These are phyloP conservation scores for Exophiala phaeomuriformis DNA, from an alignment of 2,329 filamentous ascomycete genomes.

Conservation along the genomic window DNA sequence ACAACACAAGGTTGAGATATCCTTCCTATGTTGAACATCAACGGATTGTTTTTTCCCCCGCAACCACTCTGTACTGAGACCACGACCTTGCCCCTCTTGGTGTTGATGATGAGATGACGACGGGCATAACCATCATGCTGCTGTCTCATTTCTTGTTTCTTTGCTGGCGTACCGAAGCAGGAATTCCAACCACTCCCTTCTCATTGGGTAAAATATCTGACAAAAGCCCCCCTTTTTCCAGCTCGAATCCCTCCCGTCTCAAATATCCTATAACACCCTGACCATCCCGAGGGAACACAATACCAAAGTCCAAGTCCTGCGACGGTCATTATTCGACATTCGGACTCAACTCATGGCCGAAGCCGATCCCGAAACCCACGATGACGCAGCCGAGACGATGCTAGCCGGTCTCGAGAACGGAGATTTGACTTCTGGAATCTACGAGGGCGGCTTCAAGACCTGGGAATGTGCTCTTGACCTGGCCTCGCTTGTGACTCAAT, in stretches of 20 bases:
- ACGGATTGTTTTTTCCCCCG: no score
- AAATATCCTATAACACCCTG: constrained; percentile 53
- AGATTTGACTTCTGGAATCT: constrained; percentile 50
- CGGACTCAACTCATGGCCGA: constrained; percentile 58
- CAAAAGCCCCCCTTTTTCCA: not conserved
- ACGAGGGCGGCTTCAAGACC: constrained; percentile 62
- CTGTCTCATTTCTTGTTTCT: no score
- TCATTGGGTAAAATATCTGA: constrained; percentile 5
- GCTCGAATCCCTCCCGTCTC: constrained; percentile 40
- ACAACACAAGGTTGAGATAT: no score
- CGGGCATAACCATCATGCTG: no score
- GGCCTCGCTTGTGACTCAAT: constrained; percentile 29
- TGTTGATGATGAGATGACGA: no score
- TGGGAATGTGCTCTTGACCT: constrained; percentile 61
- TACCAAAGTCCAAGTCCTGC: constrained; percentile 24
- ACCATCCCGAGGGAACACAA: constrained; percentile 26
- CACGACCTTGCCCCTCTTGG: no score
- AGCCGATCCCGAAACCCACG: constrained; percentile 33
- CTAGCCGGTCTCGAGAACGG: constrained; percentile 46
- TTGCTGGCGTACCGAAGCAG: no score
- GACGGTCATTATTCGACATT: constrained; percentile 57
- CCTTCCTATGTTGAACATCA: no score
- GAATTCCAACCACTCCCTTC: not conserved
- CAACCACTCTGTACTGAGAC: no score
- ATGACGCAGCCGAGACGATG: constrained; percentile 31